Percentiles rank a stretch among this genome's conserved stretches.
phyloP scores from a whole-genome alignment of 495 filamentous ascomycete species.

The Aspergillus ostianus region DNA sequence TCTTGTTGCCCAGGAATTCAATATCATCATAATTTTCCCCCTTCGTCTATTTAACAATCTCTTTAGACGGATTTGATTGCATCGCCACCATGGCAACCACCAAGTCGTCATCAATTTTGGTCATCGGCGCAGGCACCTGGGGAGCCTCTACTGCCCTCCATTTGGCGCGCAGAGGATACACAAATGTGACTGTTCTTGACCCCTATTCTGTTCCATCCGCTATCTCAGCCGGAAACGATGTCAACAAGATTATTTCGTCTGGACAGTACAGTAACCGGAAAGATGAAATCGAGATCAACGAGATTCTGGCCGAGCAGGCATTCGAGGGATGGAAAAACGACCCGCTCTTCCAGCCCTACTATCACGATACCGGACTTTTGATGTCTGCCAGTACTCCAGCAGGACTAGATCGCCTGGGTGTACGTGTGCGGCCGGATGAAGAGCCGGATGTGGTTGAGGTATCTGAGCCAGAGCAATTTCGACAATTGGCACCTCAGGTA shows the following conservation, averaged over 20 bases:
- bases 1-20: too few species aligned
- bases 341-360: constrained; percentile 43
- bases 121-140: constrained; percentile 41
- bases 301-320: constrained; percentile 29
- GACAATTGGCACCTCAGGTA: constrained; percentile 36
- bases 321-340: constrained; percentile 45
- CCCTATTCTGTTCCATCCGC: constrained; percentile 39
- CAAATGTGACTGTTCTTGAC: constrained; percentile 46
- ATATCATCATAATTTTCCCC: too few species aligned
- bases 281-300: constrained; percentile 31
- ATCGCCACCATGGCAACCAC: constrained; percentile 14
- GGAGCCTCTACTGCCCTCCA: constrained; percentile 47
- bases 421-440: constrained; percentile 22
- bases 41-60: not conserved
- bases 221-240: constrained; percentile 45
- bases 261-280: constrained; percentile 21
- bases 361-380: constrained; percentile 38
- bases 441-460: constrained; percentile 16
- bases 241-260: constrained; percentile 46
- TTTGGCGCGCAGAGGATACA: constrained; percentile 44
- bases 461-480: constrained; percentile 28
- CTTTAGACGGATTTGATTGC: not conserved
- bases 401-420: constrained; percentile 27
- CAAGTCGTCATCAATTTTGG: constrained; percentile 18
- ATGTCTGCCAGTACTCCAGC: constrained; percentile 17